Base-by-base conservation (phyloP, 257 asterid species). In the Capsicum pubescens region DNA sequence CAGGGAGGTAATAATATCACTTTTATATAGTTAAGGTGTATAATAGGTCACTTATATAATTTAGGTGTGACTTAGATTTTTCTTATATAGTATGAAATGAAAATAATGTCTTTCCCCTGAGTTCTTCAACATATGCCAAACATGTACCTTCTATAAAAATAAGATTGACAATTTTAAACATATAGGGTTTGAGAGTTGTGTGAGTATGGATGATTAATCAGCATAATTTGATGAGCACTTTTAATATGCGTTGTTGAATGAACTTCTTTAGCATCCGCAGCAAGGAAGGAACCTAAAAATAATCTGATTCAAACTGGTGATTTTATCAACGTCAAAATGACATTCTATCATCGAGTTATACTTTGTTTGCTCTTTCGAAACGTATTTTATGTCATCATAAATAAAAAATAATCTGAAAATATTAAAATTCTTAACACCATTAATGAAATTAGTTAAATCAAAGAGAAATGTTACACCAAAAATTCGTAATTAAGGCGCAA, bases 291-390 rank as follows among this genome's bases (percentile, higher is more conserved):
- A 1, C 8, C 2, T 16, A 16, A 0, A 11, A 2, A 21, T 63
- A 10, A 63, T 2, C 39, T 4, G 0, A 4, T 0, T 21, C 11
- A 1, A 63, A 63, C 0, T 0, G 6, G 0, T 1, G 13, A 21
- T 11, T 21, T 5, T 21, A 3, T 3, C 1, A 0, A 10, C 11
- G 5, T 21, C 15, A 63, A 63, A 2, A 63, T 63, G 4, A 5
- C 0, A 21, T 0, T 6, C 7, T 21, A 63, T 0, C 5, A 6
- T 0, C 26, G 0, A 21, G 0, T 63, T 21, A 10, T 21, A 10
- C 4, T 63, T 5, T 19, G 19, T 9, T 2, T 4, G 1, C 10
- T 7, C 15, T 61, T 61, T 21, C 0, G 6, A 61, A 12, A 12
- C 0, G 2, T 26, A 64, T 2, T 64, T 9, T 64, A 5, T 12